Evolutionary conservation across 805 yeast species (phyloP).

Genomic region (Priceomyces castillae): DNA sequence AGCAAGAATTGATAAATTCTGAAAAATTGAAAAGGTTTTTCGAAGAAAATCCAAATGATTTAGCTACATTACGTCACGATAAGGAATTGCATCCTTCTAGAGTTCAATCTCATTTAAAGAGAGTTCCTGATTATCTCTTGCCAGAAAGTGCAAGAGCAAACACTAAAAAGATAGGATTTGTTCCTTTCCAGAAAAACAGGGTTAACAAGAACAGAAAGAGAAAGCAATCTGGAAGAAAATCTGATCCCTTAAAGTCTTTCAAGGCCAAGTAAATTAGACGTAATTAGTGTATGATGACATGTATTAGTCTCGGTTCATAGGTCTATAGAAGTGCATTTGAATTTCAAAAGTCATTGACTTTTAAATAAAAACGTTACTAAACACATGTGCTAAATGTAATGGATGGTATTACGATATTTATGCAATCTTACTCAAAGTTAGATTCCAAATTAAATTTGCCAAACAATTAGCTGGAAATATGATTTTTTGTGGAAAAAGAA

Average conservation of each 20-base stretch:
- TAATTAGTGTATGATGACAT: background rate
- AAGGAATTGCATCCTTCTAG: constrained; percentile 81
- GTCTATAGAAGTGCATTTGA: constrained; percentile 1
- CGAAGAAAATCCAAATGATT: constrained; percentile 95
- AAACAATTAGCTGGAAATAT: constrained; percentile 60
- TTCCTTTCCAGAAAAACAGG: constrained; percentile 63
- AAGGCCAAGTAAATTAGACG: constrained; percentile 15
- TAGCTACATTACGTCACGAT: constrained; percentile 86
- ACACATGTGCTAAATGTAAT: background rate
- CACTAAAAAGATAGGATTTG: constrained; percentile 60
- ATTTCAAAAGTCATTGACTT: background rate
- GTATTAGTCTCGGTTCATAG: background rate
- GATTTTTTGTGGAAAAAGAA: constrained; percentile 44
- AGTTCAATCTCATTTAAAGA: constrained; percentile 78
- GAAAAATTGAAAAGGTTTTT: constrained; percentile 91
- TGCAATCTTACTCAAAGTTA: constrained; percentile 41
- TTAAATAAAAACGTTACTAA: no score
- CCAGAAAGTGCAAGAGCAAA: constrained; percentile 71
- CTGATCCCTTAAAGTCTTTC: constrained; percentile 62
- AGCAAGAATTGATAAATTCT: constrained; percentile 80
- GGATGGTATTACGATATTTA: constrained; percentile 5
- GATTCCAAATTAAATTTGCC: constrained; percentile 55
- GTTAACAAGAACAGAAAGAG: constrained; percentile 43
- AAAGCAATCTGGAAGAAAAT: constrained; percentile 39
- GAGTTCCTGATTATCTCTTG: constrained; percentile 87